A percentile compares a stretch with the other conserved stretches of the same genome.
These are phyloP conservation scores for Xanthoconium stramineum DNA, from an alignment of 768 basidiomycete species.

Conservation along the genomic window DNA sequence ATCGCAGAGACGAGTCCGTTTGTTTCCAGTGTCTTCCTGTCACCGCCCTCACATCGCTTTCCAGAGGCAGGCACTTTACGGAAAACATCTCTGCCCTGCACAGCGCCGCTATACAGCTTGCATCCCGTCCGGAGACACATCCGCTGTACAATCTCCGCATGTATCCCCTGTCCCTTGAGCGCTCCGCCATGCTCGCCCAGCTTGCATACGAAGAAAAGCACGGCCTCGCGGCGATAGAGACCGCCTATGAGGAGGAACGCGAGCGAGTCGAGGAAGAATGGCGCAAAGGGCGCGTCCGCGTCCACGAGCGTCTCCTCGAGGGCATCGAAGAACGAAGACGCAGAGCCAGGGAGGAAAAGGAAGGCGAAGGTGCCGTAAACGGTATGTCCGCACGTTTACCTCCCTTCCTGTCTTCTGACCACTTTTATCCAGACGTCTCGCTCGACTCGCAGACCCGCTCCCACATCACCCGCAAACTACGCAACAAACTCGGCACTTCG, in stretches of 20 bases:
- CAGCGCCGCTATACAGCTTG: constrained; percentile 55
- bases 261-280: constrained; percentile 82
- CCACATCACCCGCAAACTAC: constrained; percentile 80
- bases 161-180: constrained; percentile 71
- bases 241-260: constrained; percentile 74
- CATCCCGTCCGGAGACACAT: constrained; percentile 64
- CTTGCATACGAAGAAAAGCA: constrained; percentile 65
- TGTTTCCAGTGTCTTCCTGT: background rate
- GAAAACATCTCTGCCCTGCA: constrained; percentile 64
- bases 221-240: constrained; percentile 61
- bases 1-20: constrained; percentile 71
- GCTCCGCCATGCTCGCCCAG: constrained; percentile 69
- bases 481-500: constrained; percentile 75
- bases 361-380: constrained; percentile 77
- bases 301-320: constrained; percentile 74
- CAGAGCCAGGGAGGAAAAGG: constrained; percentile 83
- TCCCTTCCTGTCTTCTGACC: constrained; percentile 3
- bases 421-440: constrained; percentile 55
- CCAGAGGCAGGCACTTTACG: constrained; percentile 56
- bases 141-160: constrained; percentile 68
- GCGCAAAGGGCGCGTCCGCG: constrained; percentile 68
- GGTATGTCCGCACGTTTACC: constrained; percentile 38
- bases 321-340: constrained; percentile 81
- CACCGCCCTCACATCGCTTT: constrained; percentile 11
- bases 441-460: constrained; percentile 75